These are phyloP conservation scores for Baffinella frigidus DNA, from an alignment of 208 protist genomes.

Conservation along the genomic window DNA sequence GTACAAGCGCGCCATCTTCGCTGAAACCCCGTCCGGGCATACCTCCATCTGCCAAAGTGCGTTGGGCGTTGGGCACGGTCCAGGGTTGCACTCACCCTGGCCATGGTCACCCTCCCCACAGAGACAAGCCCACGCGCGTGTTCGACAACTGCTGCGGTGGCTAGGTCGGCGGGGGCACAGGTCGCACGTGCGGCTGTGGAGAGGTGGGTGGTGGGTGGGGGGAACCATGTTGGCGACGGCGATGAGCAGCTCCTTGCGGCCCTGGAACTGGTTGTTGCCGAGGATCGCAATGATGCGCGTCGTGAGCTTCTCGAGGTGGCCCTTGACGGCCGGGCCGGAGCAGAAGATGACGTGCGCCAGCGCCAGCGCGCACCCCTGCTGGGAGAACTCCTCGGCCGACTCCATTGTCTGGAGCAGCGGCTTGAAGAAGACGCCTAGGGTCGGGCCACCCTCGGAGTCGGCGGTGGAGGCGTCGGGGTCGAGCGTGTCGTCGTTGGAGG, in stretches of 20 bases:
- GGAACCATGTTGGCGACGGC: conserved; percentile 46
- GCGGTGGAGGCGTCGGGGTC: neutral
- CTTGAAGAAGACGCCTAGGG: conserved; percentile 13
- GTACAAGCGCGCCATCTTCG: neutral
- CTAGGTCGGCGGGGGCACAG: too few species aligned
- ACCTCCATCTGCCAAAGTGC: too few species aligned
- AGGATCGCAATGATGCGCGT: conserved; percentile 8
- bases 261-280: neutral
- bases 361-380: conserved; percentile 6
- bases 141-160: too few species aligned
- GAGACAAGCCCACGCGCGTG: too few species aligned
- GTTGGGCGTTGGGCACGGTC: too few species aligned
- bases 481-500: neutral
- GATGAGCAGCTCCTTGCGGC: neutral
- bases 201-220: too few species aligned
- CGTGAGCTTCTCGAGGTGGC: conserved; percentile 38
- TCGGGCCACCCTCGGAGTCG: neutral
- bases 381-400: neutral
- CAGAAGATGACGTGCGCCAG: conserved; percentile 31
- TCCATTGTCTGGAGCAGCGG: conserved; percentile 4
- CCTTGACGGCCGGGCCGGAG: neutral
- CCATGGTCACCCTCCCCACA: too few species aligned
- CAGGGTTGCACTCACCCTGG: too few species aligned
- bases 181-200: too few species aligned
- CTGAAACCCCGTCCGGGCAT: neutral